These are phyloP conservation scores for Austroboletus eburneus DNA, from an alignment of 768 basidiomycete genomes.

Conservation along the genomic window DNA sequence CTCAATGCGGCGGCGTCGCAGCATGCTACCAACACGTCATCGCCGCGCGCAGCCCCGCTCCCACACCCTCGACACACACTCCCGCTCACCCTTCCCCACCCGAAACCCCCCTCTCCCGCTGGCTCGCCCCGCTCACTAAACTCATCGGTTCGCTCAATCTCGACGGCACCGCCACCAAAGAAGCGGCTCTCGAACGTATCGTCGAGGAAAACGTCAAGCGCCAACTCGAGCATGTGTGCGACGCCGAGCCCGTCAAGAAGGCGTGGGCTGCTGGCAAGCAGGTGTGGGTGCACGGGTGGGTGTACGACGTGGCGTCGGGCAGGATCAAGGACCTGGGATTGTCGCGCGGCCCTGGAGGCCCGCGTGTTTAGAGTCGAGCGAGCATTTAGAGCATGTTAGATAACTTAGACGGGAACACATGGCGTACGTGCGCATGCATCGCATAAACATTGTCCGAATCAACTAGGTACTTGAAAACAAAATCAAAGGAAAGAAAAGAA, in stretches of 20 bases:
- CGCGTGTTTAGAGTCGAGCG: neutral
- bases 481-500: too few relatives aligned
- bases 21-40: constrained; percentile 46
- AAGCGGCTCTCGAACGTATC: constrained; percentile 38
- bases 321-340: constrained; percentile 56
- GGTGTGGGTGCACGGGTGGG: constrained; percentile 68
- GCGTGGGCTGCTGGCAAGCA: constrained; percentile 42
- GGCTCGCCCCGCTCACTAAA: constrained; percentile 65
- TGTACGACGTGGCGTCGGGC: constrained; percentile 63
- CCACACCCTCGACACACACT: constrained; percentile 4
- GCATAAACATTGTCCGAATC: constrained; percentile 16
- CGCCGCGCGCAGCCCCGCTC: constrained; percentile 2
- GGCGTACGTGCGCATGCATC: neutral
- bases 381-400: too few relatives aligned
- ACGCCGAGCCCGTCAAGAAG: constrained; percentile 40
- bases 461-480: constrained; percentile 6
- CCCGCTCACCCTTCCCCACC: constrained; percentile 14
- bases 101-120: constrained; percentile 56
- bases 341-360: constrained; percentile 21
- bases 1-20: constrained; percentile 72
- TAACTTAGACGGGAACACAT: too few relatives aligned
- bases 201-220: constrained; percentile 58
- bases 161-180: constrained; percentile 25
- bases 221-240: constrained; percentile 50
- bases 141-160: constrained; percentile 44